A percentile compares a stretch with the other conserved stretches of the same genome.
phyloP scores from a whole-genome alignment of 2,329 filamentous ascomycete species.

The Penicillium sp. region DNA sequence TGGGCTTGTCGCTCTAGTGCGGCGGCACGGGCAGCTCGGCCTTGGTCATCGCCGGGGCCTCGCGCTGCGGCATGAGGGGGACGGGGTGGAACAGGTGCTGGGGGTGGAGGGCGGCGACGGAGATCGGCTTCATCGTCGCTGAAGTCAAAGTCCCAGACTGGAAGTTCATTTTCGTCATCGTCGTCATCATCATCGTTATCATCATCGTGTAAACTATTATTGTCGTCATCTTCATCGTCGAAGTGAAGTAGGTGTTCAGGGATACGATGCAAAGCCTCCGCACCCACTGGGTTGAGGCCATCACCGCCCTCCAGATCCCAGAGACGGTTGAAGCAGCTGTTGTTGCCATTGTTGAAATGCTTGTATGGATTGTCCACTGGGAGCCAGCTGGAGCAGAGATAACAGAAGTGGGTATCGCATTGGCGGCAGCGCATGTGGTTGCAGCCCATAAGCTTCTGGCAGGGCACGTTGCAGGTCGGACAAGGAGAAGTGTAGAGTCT shows the following conservation, averaged over 20 bases:
- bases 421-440: constrained; percentile 96
- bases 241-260: constrained; percentile 40
- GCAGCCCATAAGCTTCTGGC: constrained; percentile 90
- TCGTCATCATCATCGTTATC: constrained; percentile 29
- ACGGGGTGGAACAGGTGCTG: constrained; percentile 42
- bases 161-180: constrained; percentile 23
- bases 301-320: constrained; percentile 91
- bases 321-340: constrained; percentile 76
- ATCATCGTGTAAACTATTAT: constrained; percentile 24
- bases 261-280: constrained; percentile 43
- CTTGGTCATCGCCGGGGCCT: constrained; percentile 27
- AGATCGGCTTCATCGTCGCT: constrained; percentile 28
- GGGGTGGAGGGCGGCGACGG: constrained; percentile 36
- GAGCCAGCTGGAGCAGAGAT: constrained; percentile 87
- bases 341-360: constrained; percentile 77
- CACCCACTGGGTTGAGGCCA: constrained; percentile 45
- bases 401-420: constrained; percentile 92
- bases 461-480: constrained; percentile 80
- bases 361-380: constrained; percentile 77
- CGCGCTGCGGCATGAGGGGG: constrained; percentile 28
- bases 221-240: constrained; percentile 27
- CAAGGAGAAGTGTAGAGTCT: constrained; percentile 80
- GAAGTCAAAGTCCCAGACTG: constrained; percentile 14
- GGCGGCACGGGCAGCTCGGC: constrained; percentile 35
- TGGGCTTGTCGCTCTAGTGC: constrained; percentile 41